A percentile compares a stretch with the other conserved stretches of the same genome.
phyloP scores from a whole-genome alignment of 495 filamentous ascomycete genomes.

The Cryomyces minteri region DNA sequence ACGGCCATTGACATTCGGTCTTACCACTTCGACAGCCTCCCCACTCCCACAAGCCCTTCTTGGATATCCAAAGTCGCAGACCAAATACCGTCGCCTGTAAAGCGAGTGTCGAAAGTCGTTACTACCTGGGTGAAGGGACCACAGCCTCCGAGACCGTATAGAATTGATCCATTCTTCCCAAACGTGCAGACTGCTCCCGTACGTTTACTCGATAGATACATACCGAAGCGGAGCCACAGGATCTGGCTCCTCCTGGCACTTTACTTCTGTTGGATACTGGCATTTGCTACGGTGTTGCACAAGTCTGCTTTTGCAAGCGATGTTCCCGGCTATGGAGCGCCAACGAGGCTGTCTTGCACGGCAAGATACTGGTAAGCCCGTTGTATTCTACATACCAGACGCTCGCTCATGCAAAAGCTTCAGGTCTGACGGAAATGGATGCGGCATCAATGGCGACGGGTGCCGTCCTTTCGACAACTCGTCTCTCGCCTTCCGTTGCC shows the following conservation, averaged over 20 bases:
- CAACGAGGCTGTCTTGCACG: conserved; percentile 29
- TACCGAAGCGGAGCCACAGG: conserved; percentile 19
- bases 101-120: too few relatives aligned
- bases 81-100: too few relatives aligned
- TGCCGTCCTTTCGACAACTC: conserved; percentile 23
- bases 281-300: conserved; percentile 19
- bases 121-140: conserved; percentile 20
- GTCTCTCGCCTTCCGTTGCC: conserved; percentile 22
- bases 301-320: conserved; percentile 19
- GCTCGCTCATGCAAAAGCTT: background rate
- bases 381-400: conserved; percentile 1
- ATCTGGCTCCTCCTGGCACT: conserved; percentile 16
- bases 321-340: conserved; percentile 18
- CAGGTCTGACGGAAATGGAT: conserved; percentile 23
- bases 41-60: too few relatives aligned
- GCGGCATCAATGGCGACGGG: conserved; percentile 21
- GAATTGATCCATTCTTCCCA: conserved; percentile 20
- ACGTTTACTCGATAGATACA: conserved; percentile 18
- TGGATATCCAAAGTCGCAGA: too few relatives aligned
- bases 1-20: too few relatives aligned
- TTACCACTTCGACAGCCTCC: too few relatives aligned
- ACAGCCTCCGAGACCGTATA: conserved; percentile 20
- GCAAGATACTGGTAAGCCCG: conserved; percentile 30
- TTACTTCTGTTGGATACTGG: conserved; percentile 19
- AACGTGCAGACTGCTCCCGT: conserved; percentile 19